These are phyloP conservation scores for Brassica cretica DNA, from an alignment of 345 rosid species.

Conservation along the genomic window DNA sequence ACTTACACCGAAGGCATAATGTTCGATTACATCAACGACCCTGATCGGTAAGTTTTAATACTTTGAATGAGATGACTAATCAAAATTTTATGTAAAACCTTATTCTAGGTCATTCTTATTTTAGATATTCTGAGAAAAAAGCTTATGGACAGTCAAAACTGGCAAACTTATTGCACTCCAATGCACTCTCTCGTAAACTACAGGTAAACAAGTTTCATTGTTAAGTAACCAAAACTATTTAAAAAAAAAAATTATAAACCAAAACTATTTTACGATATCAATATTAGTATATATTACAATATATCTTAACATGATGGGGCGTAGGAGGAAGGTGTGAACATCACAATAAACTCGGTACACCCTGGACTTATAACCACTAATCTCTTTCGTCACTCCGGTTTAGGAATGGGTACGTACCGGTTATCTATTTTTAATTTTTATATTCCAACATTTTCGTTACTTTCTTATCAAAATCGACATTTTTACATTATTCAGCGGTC, in stretches of 20 bases:
- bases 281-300: background rate
- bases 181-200: constrained; percentile 76
- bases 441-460: background rate
- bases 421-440: background rate
- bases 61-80: background rate
- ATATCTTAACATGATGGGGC: background rate
- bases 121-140: constrained; percentile 74
- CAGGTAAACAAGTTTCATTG: constrained; percentile 43
- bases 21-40: constrained; percentile 58
- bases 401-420: constrained; percentile 30
- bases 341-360: constrained; percentile 79
- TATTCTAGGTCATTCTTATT: background rate
- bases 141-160: constrained; percentile 96
- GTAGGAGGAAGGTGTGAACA: constrained; percentile 79
- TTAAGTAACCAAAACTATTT: background rate
- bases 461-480: background rate
- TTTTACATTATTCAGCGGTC: constrained; percentile 44
- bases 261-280: background rate
- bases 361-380: constrained; percentile 89
- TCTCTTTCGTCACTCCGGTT: constrained; percentile 61
- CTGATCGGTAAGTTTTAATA: constrained; percentile 39
- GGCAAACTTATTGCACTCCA: constrained; percentile 79
- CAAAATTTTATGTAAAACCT: background rate
- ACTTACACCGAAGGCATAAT: constrained; percentile 61
- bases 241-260: too few species aligned